Conservation (phyloP, 192 early-diverging fungal genomes). For the Entophlyctis luteolus region DNA sequence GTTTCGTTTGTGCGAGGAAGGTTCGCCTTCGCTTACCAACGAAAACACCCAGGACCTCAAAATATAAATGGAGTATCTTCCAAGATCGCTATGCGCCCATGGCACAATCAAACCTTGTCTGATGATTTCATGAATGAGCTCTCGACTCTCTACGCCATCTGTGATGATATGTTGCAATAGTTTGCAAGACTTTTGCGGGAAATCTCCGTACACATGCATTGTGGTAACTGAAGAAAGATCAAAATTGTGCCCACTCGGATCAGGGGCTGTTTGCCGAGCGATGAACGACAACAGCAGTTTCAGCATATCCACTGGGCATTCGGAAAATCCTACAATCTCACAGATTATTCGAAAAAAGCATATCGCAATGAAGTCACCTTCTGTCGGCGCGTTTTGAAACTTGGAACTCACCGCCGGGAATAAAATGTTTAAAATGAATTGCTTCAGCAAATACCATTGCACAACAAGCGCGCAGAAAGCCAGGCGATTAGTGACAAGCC, state of each 20-base stretch:
- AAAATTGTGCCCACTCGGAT: no score
- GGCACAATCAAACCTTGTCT: constrained; percentile 69
- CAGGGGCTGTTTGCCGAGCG: constrained; percentile 58
- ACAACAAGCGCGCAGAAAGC: constrained; percentile 56
- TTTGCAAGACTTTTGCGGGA: neutral
- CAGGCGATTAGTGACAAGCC: constrained; percentile 52
- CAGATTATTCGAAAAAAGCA: no score
- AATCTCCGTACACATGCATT: no score
- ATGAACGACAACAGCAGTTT: constrained; percentile 64
- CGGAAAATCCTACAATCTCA: constrained; percentile 53
- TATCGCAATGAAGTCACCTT: constrained; percentile 52
- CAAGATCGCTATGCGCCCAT: constrained; percentile 60
- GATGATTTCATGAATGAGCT: constrained; percentile 74
- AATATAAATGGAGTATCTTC: constrained; percentile 61
- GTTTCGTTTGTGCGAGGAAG: neutral
- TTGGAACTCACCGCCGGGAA: constrained; percentile 62
- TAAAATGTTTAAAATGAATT: constrained; percentile 63
- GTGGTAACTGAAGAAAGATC: no score
- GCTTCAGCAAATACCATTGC: constrained; percentile 70
- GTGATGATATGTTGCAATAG: constrained; percentile 2
- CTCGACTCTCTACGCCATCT: constrained; percentile 53
- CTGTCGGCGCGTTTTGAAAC: constrained; percentile 35
- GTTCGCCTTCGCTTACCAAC: constrained; percentile 21
- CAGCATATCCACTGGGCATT: constrained; percentile 66
- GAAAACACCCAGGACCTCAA: constrained; percentile 61